Evolutionary conservation across 2,329 filamentous ascomycete genomes (phyloP).

Genomic region (Cladosporium velox): DNA sequence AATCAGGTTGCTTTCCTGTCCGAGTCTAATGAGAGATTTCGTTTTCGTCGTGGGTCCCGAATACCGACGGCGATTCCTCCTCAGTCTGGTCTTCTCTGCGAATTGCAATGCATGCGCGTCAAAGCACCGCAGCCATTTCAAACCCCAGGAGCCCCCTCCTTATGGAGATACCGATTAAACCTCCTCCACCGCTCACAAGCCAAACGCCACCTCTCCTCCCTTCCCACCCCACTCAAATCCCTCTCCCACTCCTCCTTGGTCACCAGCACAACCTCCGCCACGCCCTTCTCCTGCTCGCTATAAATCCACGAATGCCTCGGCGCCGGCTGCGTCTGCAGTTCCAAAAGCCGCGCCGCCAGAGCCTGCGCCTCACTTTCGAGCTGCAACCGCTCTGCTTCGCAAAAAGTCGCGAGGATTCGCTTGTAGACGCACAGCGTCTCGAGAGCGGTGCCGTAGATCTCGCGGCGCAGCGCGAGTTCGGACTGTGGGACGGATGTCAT

Average conservation of each 20-base stretch:
- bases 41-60: neutral
- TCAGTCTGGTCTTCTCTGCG: neutral
- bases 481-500: conserved; percentile 22
- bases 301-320: conserved; percentile 34
- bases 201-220: conserved; percentile 7
- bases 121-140: neutral
- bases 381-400: conserved; percentile 26
- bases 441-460: conserved; percentile 29
- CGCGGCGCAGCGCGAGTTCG: conserved; percentile 29
- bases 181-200: conserved; percentile 14
- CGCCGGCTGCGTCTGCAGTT: conserved; percentile 32
- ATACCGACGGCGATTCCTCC: neutral
- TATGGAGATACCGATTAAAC: conserved; percentile 22
- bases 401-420: conserved; percentile 27
- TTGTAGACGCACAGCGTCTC: conserved; percentile 30
- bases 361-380: conserved; percentile 36
- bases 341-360: conserved; percentile 34
- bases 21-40: neutral
- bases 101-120: neutral
- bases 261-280: conserved; percentile 27
- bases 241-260: conserved; percentile 29
- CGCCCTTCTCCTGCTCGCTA: conserved; percentile 30
- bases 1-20: neutral
- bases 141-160: neutral
- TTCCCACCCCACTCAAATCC: conserved; percentile 10